Base-by-base conservation (phyloP, 495 filamentous ascomycete genomes). In the Barbatosphaeria neglecta region DNA sequence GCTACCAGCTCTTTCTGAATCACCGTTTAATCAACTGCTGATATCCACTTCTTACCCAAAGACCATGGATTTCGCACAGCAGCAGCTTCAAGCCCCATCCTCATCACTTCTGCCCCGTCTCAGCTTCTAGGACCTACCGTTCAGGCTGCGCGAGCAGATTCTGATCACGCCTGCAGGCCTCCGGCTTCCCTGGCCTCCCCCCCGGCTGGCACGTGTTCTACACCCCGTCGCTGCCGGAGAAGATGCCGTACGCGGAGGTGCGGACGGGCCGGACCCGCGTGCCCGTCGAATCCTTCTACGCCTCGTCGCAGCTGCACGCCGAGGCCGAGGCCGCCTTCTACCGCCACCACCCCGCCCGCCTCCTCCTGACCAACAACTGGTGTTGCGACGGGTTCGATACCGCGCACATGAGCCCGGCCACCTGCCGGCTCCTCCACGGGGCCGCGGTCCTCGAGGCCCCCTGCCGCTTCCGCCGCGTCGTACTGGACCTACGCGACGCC, bases 291-390 rank as follows among this genome's bases (percentile, higher is more conserved):
- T 28, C 64, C 22, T 63, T 67, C 49, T 60, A 62, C 39, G 60
- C 58, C 22, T 63, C 50, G 20, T 48, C 55, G 31, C 49, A 60
- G 46, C 52, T 65, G 42, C 58, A 64, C 38, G 54, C 56, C 24
- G 58, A 60, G 27, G 60, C 64, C 15, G 59, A 51, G 5, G 56
- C 53, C 16, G 52, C 65, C 19, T 65, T 64, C 47, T 67, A 67
- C 45, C 44, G 51, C 2, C 44, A 54, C 15, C 65, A 67, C 28
- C 51, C 47, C 11, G 63, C 65, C 44, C 55, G 52, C 19, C n/a
- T 63, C 8, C 56, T 57, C 35, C 50, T 59, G 50, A 49, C 7
- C 52, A 50, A 33, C 43, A 55, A 13, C 51, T 49, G 17, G 44
- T n/a, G n/a, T n/a, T n/a, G n/a, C n/a, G n/a, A n/a, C n/a, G n/a